Evolutionary conservation across 352 stramenopile genomes (phyloP).

Genomic region (Albugo candida): DNA sequence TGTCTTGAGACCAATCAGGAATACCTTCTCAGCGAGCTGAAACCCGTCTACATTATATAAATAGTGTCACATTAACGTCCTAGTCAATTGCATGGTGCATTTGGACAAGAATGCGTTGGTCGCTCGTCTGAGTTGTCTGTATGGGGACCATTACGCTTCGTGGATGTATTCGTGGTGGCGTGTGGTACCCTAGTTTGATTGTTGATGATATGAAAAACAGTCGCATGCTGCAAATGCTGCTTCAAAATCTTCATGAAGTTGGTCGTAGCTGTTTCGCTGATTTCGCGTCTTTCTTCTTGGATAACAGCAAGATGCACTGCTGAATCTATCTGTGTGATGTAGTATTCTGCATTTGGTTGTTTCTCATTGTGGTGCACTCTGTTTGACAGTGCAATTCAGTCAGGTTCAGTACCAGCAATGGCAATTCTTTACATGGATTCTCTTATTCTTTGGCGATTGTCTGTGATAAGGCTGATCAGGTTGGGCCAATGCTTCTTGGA

Average conservation of each 20-base stretch:
- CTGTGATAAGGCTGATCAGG: conserved; percentile 74
- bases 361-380: conserved; percentile 53
- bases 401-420: too few relatives aligned
- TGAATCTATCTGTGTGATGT: conserved; percentile 51
- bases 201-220: too few relatives aligned
- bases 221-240: conserved; percentile 40
- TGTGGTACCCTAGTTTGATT: too few relatives aligned
- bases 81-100: too few relatives aligned
- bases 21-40: conserved; percentile 33
- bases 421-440: background rate
- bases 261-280: conserved; percentile 42
- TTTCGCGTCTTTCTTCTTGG: conserved; percentile 39
- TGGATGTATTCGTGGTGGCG: too few relatives aligned
- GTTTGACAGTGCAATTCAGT: background rate
- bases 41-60: conserved; percentile 66
- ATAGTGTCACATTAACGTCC: too few relatives aligned
- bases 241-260: conserved; percentile 71
- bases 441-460: conserved; percentile 33
- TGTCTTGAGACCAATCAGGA: conserved; percentile 54
- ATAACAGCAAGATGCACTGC: conserved; percentile 56
- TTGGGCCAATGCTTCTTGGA: conserved; percentile 71
- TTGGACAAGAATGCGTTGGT: too few relatives aligned
- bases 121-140: too few relatives aligned
- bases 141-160: too few relatives aligned
- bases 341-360: conserved; percentile 43